Base-by-base conservation (phyloP, 192 early-diverging fungal species). In the Anaeromyces robustus region DNA sequence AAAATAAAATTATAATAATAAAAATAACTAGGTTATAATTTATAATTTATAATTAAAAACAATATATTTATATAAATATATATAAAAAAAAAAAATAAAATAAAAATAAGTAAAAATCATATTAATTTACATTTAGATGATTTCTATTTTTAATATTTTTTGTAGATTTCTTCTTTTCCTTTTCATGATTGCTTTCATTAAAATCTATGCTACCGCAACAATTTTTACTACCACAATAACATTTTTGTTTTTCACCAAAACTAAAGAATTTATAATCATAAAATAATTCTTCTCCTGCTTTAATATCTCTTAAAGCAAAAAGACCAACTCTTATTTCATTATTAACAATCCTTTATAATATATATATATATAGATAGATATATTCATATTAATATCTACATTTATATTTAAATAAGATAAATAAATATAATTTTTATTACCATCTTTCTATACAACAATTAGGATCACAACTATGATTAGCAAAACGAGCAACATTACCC, bases 401-500 rank as follows among this genome's bases (percentile, higher is more conserved):
- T n/a, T n/a, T n/a, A n/a, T n/a, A n/a, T n/a, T n/a, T n/a, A n/a
- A n/a, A n/a, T n/a, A n/a, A n/a, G n/a, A n/a, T n/a, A n/a, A n/a
- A n/a, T n/a, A n/a, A n/a, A n/a, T n/a, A n/a, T n/a, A n/a, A n/a
- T 9, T 77, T 22, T 22, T 84, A 83, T 81, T 86, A 93, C 94
- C 94, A 96, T 84, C 94, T 95, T 83, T 96, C 95, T 43, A 96
- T 95, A 78, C 92, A 92, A 86, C 94, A 95, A 81, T 96, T 96
- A 11, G 95, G 95, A 17, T 90, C 89, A 81, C 95, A 96, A 29
- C 90, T 88, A 82, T 96, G 95, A 81, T 96, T 96, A 22, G 95
- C 90, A 84, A 95, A 96, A 52, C 95, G 86, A 59, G 94, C 95
- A 14, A 91, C 89, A 14, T 92, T 93, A 12, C 95, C 95, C 77